Evolutionary conservation across 1,284 basidiomycete genomes (phyloP).

Genomic region (Tylopilus microsporus): DNA sequence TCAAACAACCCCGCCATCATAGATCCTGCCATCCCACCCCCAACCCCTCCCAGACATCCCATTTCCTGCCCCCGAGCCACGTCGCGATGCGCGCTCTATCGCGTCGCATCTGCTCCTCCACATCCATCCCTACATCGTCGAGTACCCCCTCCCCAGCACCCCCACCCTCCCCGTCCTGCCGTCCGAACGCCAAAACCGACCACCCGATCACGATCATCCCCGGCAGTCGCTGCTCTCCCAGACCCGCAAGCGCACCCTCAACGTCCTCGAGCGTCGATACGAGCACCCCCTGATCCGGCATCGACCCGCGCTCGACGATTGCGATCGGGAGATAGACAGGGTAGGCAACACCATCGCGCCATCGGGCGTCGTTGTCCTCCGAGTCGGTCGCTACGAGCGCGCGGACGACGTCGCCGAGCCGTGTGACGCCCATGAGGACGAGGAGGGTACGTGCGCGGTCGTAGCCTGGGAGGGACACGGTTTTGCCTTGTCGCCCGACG

Average conservation of each 20-base stretch:
- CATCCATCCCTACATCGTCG: slow-evolving; percentile 35
- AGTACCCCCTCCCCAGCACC: slow-evolving; percentile 40
- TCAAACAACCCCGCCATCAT: no score
- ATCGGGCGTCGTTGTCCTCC: no score
- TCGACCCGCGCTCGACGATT: no score
- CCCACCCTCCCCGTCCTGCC: slow-evolving; percentile 46
- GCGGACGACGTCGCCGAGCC: no score
- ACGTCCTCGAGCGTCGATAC: slow-evolving; percentile 76
- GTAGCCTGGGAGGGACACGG: no score
- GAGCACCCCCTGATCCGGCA: no score
- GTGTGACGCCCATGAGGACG: no score
- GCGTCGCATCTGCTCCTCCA: slow-evolving; percentile 33
- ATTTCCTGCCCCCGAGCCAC: slow-evolving; percentile 57
- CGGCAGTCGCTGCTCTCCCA: slow-evolving; percentile 86
- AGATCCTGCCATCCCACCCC: slow-evolving; percentile 56
- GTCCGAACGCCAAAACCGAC: slow-evolving; percentile 65
- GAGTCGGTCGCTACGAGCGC: no score
- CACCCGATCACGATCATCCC: slow-evolving; percentile 96
- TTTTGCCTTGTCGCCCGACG: no score
- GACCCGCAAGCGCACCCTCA: slow-evolving; percentile 63
- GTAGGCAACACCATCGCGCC: no score
- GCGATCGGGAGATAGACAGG: no score
- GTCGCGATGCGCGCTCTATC: slow-evolving; percentile 49
- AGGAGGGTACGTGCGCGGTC: no score
- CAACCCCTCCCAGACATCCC: slow-evolving; percentile 58